Evolutionary conservation across 805 yeast species (phyloP).

Genomic region (Starmerella scarabaei): DNA sequence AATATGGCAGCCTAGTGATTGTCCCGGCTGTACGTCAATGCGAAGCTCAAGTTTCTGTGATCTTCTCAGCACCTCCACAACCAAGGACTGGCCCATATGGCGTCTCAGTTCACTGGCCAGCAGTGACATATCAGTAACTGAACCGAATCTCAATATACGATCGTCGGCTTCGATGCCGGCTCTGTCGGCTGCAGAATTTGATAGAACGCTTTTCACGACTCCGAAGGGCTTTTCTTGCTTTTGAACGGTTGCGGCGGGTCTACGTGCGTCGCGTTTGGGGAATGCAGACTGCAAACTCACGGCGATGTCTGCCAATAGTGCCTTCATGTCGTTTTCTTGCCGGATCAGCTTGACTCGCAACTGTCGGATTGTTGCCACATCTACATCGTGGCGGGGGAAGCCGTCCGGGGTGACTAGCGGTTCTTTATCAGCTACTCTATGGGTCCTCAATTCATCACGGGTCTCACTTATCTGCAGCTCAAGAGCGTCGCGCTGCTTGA

Average conservation of each 20-base stretch:
- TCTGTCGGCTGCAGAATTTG: constrained; percentile 42
- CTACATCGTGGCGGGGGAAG: constrained; percentile 73
- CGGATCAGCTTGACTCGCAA: constrained; percentile 52
- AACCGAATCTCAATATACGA: constrained; percentile 41
- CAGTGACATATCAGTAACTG: constrained; percentile 44
- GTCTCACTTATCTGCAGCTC: constrained; percentile 33
- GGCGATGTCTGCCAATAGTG: constrained; percentile 37
- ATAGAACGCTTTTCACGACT: constrained; percentile 36
- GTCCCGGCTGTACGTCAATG: background rate
- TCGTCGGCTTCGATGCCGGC: constrained; percentile 50
- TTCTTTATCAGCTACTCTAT: constrained; percentile 50
- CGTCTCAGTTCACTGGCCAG: constrained; percentile 29
- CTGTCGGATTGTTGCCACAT: constrained; percentile 54
- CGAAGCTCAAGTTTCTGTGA: background rate
- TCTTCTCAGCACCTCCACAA: too few relatives aligned
- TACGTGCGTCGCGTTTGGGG: background rate
- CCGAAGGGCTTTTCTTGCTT: constrained; percentile 19
- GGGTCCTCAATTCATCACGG: constrained; percentile 34
- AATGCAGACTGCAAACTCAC: constrained; percentile 34
- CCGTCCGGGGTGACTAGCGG: constrained; percentile 60
- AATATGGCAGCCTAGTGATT: constrained; percentile 1
- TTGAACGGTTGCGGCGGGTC: background rate
- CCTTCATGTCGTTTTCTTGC: constrained; percentile 54
- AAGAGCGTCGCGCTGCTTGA: constrained; percentile 23
- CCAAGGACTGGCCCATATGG: too few relatives aligned